Evolutionary conservation across 2,329 filamentous ascomycete genomes (phyloP), one percentile per base, ranked within the genome.

Genomic region (Aspergillus sp.): DNA sequence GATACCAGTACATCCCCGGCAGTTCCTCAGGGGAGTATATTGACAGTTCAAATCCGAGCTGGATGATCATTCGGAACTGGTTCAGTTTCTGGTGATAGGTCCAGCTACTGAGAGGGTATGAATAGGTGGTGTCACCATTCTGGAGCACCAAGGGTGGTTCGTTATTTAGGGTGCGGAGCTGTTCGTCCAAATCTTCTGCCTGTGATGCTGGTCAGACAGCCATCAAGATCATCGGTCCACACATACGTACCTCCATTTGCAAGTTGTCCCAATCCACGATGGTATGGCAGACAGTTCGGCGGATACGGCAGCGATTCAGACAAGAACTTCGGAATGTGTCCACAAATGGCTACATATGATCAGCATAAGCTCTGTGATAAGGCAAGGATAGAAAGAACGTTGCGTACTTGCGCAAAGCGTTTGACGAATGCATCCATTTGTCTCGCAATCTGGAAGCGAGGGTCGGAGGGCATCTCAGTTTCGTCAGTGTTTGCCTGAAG

Each of bases 21-120:
- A 94, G 79, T 69, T 99, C 94, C 68, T 95, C 88, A 0, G 85
- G 80, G 49, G 93, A 85, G 70, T 97, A 97, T 9, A 96, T 83
- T 41, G 93, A 87, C 11, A 96, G 85, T 71, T 99, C 94, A 69
- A 99, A 97, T 11, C 95, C 94, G 30, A 96, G 83, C 65, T 96
- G 89, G 14, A 96, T 80, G 43, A 95, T 87, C 78, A 86, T 88
- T 66, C 93, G 87, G 80, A 96, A 90, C 64, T 93, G 84, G 26
- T 82, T 83, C n/a, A 96, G 79, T 70, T 96, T 97, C 72, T 95
- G 89, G 54, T 92, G 82, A 63, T 93, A 95, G 0, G 86, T 83
- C 94, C 94, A 99, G 3, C 88, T 91, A 1, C 89, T 90, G 0
- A 97, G 78, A 0, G 90, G 86, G 48, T 89, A 87, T 0, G 86